Evolutionary conservation across 75 land plant genomes (phyloP).

Genomic region (Adiantum capillusveneris): DNA sequence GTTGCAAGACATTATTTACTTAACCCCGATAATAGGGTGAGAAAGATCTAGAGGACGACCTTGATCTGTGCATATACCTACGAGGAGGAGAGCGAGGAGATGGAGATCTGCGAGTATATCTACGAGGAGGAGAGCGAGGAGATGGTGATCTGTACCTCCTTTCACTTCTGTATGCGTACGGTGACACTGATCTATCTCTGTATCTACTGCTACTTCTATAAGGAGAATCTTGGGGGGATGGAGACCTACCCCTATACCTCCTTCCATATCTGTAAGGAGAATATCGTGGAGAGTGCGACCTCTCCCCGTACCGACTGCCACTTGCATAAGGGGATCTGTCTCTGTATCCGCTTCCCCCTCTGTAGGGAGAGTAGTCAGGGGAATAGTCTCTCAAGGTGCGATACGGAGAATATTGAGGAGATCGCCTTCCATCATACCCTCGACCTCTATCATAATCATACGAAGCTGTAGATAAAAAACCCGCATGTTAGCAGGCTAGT

Average conservation of each 20-base stretch:
- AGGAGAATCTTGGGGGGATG: not conserved
- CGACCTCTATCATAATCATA: not conserved
- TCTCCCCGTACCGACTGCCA: constrained; percentile 38
- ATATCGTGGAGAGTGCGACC: constrained; percentile 49
- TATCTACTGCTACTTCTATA: constrained; percentile 1
- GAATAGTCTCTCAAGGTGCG: constrained; percentile 55
- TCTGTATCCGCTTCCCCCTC: constrained; percentile 16
- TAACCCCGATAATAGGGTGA: too few relatives aligned
- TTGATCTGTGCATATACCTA: too few relatives aligned
- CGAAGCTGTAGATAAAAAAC: not conserved
- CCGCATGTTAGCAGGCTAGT: not conserved
- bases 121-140: not conserved
- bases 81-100: too few relatives aligned
- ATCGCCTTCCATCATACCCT: constrained; percentile 21
- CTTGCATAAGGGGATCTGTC: too few relatives aligned
- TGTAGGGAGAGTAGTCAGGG: constrained; percentile 46
- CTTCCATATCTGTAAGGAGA: constrained; percentile 37
- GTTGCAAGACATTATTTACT: too few relatives aligned
- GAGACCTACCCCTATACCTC: constrained; percentile 1
- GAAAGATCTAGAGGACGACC: too few relatives aligned
- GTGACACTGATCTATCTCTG: constrained; percentile 1
- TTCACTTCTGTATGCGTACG: not conserved
- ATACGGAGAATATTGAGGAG: constrained; percentile 64
- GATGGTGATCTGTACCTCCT: not conserved
- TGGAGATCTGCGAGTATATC: not conserved